phyloP scores from a whole-genome alignment of 352 stramenopile species.

The Phytophthora megakarya region DNA sequence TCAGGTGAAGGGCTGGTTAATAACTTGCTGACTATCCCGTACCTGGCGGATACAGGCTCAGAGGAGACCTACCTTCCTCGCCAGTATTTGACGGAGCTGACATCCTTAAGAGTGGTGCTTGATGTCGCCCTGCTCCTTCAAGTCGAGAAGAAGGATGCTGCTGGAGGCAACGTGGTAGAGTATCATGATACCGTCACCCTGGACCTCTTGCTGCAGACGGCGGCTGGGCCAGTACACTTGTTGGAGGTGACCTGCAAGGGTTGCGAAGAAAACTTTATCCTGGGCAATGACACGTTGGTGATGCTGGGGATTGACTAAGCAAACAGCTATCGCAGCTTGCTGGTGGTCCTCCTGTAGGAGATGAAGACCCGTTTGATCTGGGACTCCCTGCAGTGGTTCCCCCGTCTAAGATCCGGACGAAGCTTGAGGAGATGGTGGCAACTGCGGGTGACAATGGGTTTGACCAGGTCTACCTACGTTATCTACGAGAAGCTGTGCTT shows the following conservation, averaged over 20 bases:
- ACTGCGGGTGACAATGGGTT: conserved; percentile 2
- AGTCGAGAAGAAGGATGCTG: neutral
- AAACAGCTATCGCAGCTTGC: conserved; percentile 7
- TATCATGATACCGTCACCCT: neutral
- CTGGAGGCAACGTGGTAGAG: neutral
- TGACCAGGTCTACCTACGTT: neutral
- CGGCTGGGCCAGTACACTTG: conserved; percentile 1
- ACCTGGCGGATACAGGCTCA: conserved; percentile 1
- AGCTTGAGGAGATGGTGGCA: conserved; percentile 1
- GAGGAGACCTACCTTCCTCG: neutral
- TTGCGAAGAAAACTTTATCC: conserved; percentile 7
- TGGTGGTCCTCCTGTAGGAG: neutral
- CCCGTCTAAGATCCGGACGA: neutral
- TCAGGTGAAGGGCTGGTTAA: conserved; percentile 2
- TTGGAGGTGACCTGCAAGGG: conserved; percentile 4
- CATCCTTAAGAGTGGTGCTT: neutral
- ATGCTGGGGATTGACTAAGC: conserved; percentile 11
- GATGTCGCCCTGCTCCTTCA: neutral
- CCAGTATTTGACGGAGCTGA: neutral
- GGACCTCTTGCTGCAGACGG: conserved; percentile 13
- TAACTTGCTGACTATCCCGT: conserved; percentile 1
- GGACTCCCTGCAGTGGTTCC: neutral
- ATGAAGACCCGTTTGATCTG: conserved; percentile 9
- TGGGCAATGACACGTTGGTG: conserved; percentile 7
- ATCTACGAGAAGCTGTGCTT: neutral